Evolutionary conservation across 1,284 basidiomycete genomes (phyloP).

Genomic region (Tremellales sp.): DNA sequence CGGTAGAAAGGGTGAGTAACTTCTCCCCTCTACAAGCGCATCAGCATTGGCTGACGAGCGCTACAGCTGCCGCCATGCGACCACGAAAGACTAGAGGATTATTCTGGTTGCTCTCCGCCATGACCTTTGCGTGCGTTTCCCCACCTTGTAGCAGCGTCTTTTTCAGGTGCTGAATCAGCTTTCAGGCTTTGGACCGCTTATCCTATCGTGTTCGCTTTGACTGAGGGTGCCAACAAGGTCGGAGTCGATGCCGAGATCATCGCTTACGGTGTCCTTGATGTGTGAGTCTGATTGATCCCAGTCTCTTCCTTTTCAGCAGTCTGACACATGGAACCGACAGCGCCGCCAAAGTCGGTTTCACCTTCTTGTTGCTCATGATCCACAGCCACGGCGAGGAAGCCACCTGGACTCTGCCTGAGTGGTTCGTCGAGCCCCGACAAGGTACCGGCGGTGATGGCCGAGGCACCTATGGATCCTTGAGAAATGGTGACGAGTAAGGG

Average conservation of each 20-base stretch:
- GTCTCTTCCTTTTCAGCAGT: neutral
- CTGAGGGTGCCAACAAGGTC: conserved; percentile 37
- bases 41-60: neutral
- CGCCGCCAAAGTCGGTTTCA: conserved; percentile 42
- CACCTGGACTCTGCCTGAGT: conserved; percentile 39
- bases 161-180: conserved; percentile 5
- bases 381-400: conserved; percentile 45
- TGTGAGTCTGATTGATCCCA: conserved; percentile 23
- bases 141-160: neutral
- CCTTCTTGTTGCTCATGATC: conserved; percentile 40
- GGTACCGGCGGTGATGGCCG: conserved; percentile 29
- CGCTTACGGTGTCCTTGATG: conserved; percentile 42
- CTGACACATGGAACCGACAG: conserved; percentile 13
- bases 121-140: conserved; percentile 29
- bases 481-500: conserved; percentile 3
- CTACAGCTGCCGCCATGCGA: conserved; percentile 28
- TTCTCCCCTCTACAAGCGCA: neutral
- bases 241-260: conserved; percentile 44
- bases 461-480: conserved; percentile 40
- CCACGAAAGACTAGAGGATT: conserved; percentile 32
- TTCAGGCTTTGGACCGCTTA: conserved; percentile 37
- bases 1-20: conserved; percentile 32
- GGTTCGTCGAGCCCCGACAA: conserved; percentile 38
- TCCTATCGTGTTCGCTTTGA: conserved; percentile 39
- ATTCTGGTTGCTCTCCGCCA: conserved; percentile 32